Evolutionary conservation across 768 basidiomycete species (phyloP).

Genomic region (Leucocoprinus leucothites): DNA sequence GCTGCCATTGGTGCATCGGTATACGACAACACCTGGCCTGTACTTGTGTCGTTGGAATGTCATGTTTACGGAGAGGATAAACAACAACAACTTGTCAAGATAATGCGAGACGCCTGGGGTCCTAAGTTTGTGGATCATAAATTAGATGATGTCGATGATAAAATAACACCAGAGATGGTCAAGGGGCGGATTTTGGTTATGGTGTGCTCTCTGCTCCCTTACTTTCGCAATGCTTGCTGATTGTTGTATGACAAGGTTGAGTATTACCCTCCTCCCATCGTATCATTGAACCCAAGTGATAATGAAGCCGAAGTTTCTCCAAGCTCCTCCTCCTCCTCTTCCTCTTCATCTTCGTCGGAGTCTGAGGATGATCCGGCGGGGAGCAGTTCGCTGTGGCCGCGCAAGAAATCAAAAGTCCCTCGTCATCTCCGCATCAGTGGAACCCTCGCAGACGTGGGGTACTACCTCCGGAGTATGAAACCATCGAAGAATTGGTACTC

Average conservation of each 20-base stretch:
- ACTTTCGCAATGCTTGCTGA: background rate
- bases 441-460: slow-evolving; percentile 48
- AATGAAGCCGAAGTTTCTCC: slow-evolving; percentile 18
- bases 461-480: slow-evolving; percentile 63
- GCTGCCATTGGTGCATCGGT: slow-evolving; percentile 46
- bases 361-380: background rate
- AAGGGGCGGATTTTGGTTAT: slow-evolving; percentile 56
- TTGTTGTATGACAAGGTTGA: slow-evolving; percentile 39
- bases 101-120: slow-evolving; percentile 51
- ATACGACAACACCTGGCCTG: slow-evolving; percentile 45
- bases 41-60: slow-evolving; percentile 60
- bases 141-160: slow-evolving; percentile 35
- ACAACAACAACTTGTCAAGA: slow-evolving; percentile 50
- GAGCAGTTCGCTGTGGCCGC: slow-evolving; percentile 11
- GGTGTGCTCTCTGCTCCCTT: slow-evolving; percentile 30
- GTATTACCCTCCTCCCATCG: slow-evolving; percentile 39
- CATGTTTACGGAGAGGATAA: slow-evolving; percentile 46
- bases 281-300: slow-evolving; percentile 17
- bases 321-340: slow-evolving; percentile 20
- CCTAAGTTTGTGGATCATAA: slow-evolving; percentile 42
- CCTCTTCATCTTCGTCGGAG: slow-evolving; percentile 8
- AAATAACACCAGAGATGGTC: slow-evolving; percentile 38
- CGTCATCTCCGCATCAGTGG: slow-evolving; percentile 3
- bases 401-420: background rate
- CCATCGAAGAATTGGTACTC: slow-evolving; percentile 49